Conservation (phyloP, 2,329 filamentous ascomycete genomes). For the Hymenoscyphus repandus region DNA sequence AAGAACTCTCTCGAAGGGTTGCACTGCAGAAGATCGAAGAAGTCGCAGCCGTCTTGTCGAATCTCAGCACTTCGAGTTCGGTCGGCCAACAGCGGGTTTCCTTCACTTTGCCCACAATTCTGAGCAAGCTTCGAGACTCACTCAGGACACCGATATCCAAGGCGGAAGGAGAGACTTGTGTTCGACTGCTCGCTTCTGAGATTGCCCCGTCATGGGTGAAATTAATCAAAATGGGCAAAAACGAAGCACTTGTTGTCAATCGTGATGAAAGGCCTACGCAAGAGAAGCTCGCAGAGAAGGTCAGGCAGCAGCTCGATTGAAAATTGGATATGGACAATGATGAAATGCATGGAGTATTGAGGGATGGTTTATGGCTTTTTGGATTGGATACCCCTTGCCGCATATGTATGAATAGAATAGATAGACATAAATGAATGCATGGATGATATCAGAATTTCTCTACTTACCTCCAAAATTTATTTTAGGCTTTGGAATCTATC, state of each 20-base stretch:
- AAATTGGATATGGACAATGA: background rate
- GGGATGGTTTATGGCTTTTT: background rate
- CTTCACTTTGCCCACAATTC: slow-evolving; percentile 58
- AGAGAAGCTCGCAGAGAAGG: slow-evolving; percentile 22
- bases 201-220: slow-evolving; percentile 46
- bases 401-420: background rate
- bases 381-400: slow-evolving; percentile 9
- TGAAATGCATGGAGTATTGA: background rate
- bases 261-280: slow-evolving; percentile 27
- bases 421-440: slow-evolving; percentile 8
- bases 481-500: too few relatives aligned
- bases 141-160: slow-evolving; percentile 42
- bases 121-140: slow-evolving; percentile 64
- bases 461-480: too few relatives aligned
- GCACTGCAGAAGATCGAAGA: slow-evolving; percentile 66
- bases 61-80: slow-evolving; percentile 52
- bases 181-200: slow-evolving; percentile 41
- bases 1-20: slow-evolving; percentile 54
- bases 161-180: slow-evolving; percentile 41
- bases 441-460: background rate
- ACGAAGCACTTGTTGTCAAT: slow-evolving; percentile 42
- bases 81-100: slow-evolving; percentile 52
- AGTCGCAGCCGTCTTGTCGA: slow-evolving; percentile 60
- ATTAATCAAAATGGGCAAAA: slow-evolving; percentile 39
- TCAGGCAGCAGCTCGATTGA: slow-evolving; percentile 18